phyloP scores from a whole-genome alignment of 2,329 filamentous ascomycete genomes.

The Claviceps quebecensis region DNA sequence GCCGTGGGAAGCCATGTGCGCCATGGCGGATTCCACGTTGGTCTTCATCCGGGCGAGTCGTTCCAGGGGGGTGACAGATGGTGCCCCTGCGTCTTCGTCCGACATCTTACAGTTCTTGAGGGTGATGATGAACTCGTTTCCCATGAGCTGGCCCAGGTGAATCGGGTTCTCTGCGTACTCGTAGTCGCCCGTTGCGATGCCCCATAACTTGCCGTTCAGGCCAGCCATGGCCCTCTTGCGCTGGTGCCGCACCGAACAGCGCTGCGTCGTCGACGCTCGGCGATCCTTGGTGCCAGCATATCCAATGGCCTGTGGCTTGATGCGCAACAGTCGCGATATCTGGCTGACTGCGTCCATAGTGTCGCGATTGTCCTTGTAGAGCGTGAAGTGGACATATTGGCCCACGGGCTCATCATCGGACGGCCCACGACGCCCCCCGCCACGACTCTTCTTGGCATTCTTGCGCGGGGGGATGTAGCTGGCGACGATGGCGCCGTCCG shows the following conservation, averaged over 20 bases:
- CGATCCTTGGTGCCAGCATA: slow-evolving; percentile 83
- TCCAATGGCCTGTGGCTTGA: slow-evolving; percentile 60
- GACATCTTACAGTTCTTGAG: slow-evolving; percentile 67
- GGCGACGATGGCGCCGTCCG: slow-evolving; percentile 48
- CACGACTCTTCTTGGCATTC: slow-evolving; percentile 16
- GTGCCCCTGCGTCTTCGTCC: slow-evolving; percentile 16
- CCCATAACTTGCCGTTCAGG: slow-evolving; percentile 50
- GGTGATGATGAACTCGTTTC: slow-evolving; percentile 89
- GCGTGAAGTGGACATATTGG: slow-evolving; percentile 75
- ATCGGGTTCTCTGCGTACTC: slow-evolving; percentile 58
- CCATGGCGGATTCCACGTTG: slow-evolving; percentile 43
- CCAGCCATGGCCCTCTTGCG: slow-evolving; percentile 45
- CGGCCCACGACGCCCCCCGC: slow-evolving; percentile 12
- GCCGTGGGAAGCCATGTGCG: slow-evolving; percentile 55
- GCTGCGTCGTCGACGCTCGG: slow-evolving; percentile 72
- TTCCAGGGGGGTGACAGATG: slow-evolving; percentile 12
- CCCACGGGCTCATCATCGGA: slow-evolving; percentile 32
- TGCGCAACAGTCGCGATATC: slow-evolving; percentile 58
- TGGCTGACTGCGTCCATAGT: slow-evolving; percentile 82
- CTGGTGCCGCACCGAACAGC: slow-evolving; percentile 49
- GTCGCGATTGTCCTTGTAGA: slow-evolving; percentile 95
- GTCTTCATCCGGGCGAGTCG: slow-evolving; percentile 17
- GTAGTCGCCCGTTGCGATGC: slow-evolving; percentile 64
- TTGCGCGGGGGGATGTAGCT: slow-evolving; percentile 40
- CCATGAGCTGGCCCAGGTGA: slow-evolving; percentile 67